Base-by-base conservation (phyloP, 75 land plant species). In the Azolla pinnata region DNA sequence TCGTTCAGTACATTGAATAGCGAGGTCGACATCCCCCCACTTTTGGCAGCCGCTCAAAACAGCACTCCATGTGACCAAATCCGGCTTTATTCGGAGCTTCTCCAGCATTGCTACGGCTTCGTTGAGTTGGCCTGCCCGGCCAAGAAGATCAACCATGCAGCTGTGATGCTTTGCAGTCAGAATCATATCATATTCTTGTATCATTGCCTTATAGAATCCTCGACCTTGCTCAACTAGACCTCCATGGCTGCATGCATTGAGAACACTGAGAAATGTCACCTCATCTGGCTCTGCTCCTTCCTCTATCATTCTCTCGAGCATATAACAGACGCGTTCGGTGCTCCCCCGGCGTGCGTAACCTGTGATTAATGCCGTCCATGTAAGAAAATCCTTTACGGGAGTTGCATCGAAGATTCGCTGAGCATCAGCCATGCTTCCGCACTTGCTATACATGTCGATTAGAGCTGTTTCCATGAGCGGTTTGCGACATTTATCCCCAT, bases 401-500 rank as follows among this genome's bases (percentile, higher is more conserved):
- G 23, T 46, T 4, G 4, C 49, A 46, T 46, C 17, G 21, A 46
- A 46, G 17, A 46, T 3, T 46, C 21, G 2, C 49, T 46, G 49
- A 17, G 49, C 49, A 2, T 17, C 49, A 4, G 49, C 2, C 49
- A 46, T 46, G 21, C 21, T 2, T 18, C 49, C 49, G 21, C 49
- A 46, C 17, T 46, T 46, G 2, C 49, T 23, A 46, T 46, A 46
- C 49, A 46, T 46, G 49, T 46, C 49, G 21, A 46, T 46, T 23
- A 46, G 17, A 18, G 49, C 49, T 18, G 49, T 17, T 3, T 2
- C 21, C 49, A 46, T 18, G 23, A 46, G n/a, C 2, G 10, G 3
- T 46, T 46, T 23, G 17, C 21, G n/a, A 4, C 2, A 4, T 46
- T 38, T 14, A 38, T 46, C 49, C 49, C 14, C 4, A 2, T 14